Percentiles rank a stretch among this genome's conserved stretches.
These are phyloP conservation scores for Ceratocystis colombiana DNA, from an alignment of 2,329 filamentous ascomycete genomes.

Conservation along the genomic window DNA sequence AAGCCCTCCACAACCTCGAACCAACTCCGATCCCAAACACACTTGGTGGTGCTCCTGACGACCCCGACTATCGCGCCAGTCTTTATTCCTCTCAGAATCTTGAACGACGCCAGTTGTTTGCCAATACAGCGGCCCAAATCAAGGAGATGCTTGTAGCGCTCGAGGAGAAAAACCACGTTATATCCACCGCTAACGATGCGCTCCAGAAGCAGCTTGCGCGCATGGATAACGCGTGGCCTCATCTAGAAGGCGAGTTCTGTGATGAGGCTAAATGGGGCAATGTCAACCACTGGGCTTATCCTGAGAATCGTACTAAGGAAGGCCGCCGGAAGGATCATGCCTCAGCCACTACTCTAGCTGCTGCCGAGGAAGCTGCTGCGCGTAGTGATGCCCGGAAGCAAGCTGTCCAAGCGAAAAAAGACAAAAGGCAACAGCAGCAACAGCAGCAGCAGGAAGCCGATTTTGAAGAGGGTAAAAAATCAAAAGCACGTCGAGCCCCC, in stretches of 20 bases:
- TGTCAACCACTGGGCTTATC: slow-evolving; percentile 88
- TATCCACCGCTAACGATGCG: slow-evolving; percentile 83
- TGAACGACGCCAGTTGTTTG: slow-evolving; percentile 62
- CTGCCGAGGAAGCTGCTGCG: slow-evolving; percentile 74
- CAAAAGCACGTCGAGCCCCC: slow-evolving; percentile 36
- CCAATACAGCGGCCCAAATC: slow-evolving; percentile 66
- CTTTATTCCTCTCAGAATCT: slow-evolving; percentile 31
- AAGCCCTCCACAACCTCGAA: slow-evolving; percentile 21
- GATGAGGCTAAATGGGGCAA: slow-evolving; percentile 92
- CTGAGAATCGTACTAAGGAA: slow-evolving; percentile 69
- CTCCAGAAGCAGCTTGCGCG: slow-evolving; percentile 74
- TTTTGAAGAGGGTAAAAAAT: slow-evolving; percentile 46
- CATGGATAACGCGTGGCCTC: slow-evolving; percentile 76
- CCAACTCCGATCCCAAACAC: slow-evolving; percentile 36
- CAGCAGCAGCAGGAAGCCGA: slow-evolving; percentile 36
- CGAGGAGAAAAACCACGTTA: slow-evolving; percentile 96
- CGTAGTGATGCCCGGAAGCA: slow-evolving; percentile 79
- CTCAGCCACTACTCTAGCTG: slow-evolving; percentile 63
- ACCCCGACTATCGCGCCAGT: slow-evolving; percentile 27
- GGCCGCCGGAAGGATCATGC: slow-evolving; percentile 68
- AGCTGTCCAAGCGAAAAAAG: slow-evolving; percentile 66
- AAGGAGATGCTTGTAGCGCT: slow-evolving; percentile 79
- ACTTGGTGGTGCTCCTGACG: slow-evolving; percentile 33
- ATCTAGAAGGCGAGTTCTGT: slow-evolving; percentile 80
- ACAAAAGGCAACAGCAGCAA: slow-evolving; percentile 53